These are phyloP conservation scores for Cryptococcus sp. DNA, from an alignment of 1,284 basidiomycete genomes.

Conservation along the genomic window DNA sequence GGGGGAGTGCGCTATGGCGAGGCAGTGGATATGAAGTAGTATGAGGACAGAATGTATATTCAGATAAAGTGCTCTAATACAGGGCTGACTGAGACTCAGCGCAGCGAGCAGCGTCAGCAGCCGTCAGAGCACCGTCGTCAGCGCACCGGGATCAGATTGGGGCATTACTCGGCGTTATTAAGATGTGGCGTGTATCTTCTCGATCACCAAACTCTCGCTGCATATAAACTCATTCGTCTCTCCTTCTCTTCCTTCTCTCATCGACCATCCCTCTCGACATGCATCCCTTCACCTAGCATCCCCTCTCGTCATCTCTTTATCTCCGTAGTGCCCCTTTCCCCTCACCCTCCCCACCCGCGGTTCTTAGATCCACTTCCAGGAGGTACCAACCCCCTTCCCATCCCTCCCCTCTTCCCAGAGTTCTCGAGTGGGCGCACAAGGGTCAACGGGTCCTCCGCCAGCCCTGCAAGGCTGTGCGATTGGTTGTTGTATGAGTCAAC, in stretches of 20 bases:
- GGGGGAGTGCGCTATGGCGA: background rate
- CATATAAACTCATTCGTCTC: slow-evolving; percentile 2
- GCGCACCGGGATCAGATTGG: background rate
- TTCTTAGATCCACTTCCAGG: slow-evolving; percentile 51
- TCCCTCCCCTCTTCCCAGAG: slow-evolving; percentile 5
- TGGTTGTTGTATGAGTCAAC: slow-evolving; percentile 51
- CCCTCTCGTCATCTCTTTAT: slow-evolving; percentile 4
- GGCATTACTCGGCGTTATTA: background rate
- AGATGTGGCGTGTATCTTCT: background rate
- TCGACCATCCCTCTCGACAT: slow-evolving; percentile 11
- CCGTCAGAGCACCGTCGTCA: background rate
- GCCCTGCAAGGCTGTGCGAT: slow-evolving; percentile 46
- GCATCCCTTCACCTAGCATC: slow-evolving; percentile 9
- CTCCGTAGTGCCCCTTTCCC: slow-evolving; percentile 1
- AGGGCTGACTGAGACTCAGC: too few species aligned
- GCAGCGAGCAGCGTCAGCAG: background rate
- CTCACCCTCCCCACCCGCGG: slow-evolving; percentile 36
- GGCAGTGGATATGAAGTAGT: background rate
- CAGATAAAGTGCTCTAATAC: background rate
- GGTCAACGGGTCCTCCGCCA: slow-evolving; percentile 40
- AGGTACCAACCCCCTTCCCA: slow-evolving; percentile 29
- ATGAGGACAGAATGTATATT: background rate
- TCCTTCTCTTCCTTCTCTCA: slow-evolving; percentile 8
- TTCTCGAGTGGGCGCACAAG: background rate
- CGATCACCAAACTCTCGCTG: background rate